Evolutionary conservation across 805 yeast species (phyloP).

Genomic region (Ogataea thermomethanolica): DNA sequence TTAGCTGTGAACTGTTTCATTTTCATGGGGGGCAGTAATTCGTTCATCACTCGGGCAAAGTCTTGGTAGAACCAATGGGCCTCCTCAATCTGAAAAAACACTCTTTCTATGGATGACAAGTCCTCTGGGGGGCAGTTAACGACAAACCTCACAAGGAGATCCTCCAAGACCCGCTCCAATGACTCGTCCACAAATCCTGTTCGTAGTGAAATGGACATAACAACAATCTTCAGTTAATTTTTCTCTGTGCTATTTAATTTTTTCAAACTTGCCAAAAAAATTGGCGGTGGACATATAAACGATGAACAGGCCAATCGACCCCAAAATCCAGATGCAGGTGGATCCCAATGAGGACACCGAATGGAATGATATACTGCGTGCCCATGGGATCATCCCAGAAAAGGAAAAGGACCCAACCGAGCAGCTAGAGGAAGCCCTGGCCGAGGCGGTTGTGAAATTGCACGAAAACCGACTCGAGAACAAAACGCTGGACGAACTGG

Average conservation of each 20-base stretch:
- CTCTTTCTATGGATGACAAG: conserved; percentile 73
- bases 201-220: conserved; percentile 35
- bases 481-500: conserved; percentile 75
- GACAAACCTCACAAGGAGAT: conserved; percentile 82
- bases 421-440: conserved; percentile 81
- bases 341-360: conserved; percentile 97
- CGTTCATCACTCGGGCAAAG: conserved; percentile 68
- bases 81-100: conserved; percentile 92
- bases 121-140: conserved; percentile 92
- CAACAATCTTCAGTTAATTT: neutral
- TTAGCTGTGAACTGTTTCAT: conserved; percentile 72
- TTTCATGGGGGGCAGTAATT: conserved; percentile 70
- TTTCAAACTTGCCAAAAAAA: conserved; percentile 3
- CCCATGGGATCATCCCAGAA: conserved; percentile 89
- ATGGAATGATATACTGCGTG: conserved; percentile 94
- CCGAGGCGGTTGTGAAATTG: conserved; percentile 73
- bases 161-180: conserved; percentile 74
- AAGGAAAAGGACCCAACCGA: conserved; percentile 86
- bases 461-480: conserved; percentile 80
- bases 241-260: conserved; percentile 4
- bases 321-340: conserved; percentile 77
- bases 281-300: conserved; percentile 7
- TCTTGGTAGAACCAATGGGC: conserved; percentile 98
- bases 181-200: conserved; percentile 57
- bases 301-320: conserved; percentile 34